Conservation (phyloP, 169 alveolate species). For the Toxoplasma gondii region DNA sequence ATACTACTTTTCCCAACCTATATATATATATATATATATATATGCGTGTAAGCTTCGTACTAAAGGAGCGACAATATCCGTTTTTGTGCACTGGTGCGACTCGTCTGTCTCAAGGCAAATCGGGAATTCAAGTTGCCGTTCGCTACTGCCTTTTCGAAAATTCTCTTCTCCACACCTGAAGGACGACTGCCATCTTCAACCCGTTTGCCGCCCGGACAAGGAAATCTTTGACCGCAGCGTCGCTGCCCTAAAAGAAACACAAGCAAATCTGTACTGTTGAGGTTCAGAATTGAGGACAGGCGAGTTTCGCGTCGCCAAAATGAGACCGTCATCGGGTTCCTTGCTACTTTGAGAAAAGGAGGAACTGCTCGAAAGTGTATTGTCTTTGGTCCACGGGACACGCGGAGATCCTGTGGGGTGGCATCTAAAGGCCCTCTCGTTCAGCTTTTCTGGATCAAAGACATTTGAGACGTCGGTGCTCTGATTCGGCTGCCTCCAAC, state of each 20-base stretch:
- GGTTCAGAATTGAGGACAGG: not conserved
- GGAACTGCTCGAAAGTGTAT: not conserved
- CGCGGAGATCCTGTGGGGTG: not conserved
- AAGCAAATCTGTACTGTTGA: not conserved
- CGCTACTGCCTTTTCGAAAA: too few relatives aligned
- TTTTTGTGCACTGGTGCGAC: too few relatives aligned
- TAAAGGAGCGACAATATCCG: too few relatives aligned
- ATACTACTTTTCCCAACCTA: too few relatives aligned
- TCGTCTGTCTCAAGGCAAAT: too few relatives aligned
- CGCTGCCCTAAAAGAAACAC: conserved; percentile 24
- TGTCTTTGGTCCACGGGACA: not conserved
- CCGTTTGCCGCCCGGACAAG: conserved; percentile 8
- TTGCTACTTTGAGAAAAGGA: not conserved
- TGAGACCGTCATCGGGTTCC: not conserved
- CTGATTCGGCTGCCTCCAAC: too few relatives aligned
- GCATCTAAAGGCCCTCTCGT: not conserved
- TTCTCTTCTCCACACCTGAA: not conserved
- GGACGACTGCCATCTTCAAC: not conserved
- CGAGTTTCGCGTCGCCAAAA: not conserved
- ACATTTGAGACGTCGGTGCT: too few relatives aligned
- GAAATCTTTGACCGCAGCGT: conserved; percentile 38
- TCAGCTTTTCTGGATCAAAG: too few relatives aligned
- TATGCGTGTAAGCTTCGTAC: too few relatives aligned
- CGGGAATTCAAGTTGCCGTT: too few relatives aligned
- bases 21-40: too few relatives aligned